Evolutionary conservation across 106 monocot genomes (phyloP), one percentile per base, ranked within the genome.

Genomic region (Allium cepa): DNA sequence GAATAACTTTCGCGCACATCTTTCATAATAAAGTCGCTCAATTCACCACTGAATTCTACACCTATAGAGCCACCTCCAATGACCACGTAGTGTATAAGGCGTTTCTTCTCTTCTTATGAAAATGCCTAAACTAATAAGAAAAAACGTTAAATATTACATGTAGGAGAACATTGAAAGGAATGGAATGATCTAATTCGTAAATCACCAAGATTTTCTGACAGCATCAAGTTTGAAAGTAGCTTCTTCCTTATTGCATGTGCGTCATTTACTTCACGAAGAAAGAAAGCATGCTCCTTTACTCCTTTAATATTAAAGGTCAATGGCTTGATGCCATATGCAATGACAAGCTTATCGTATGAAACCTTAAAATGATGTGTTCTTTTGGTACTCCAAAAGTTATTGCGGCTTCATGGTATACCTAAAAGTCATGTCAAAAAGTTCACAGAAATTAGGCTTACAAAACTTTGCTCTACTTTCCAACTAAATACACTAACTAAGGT

Each of bases 11-110:
- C 63, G 61, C 60, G 75, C 67, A 94, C 94, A 79, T 94, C 94
- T 77, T 58, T 85, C 8, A 81, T 85, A 36, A 94, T 94, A 72
- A 94, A 94, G 71, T 94, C 94, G 57, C 94, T 94, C 47, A 94
- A 77, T 83, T 94, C 94, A 68, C 94, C 94, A 53, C 94, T 94
- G 79, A 94, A 94, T 69, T 94, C 94, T 2, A 90, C 94, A 14
- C 94, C 94, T 0, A 87, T 90, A 11, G 94, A 90, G 68, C 94
- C 94, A 68, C 94, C 94, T 70, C 94, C 94, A 63, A 94, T 66
- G 66, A 94, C 90, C 79, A 94, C 94, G 76, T 84, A 94, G 53
- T 94, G 94, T 63, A 94, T 68, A 5, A 94, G 79, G 64, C 85
- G 83, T 26, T 68, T 79, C 51, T 90, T 94, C 77, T 94, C 94